Percentiles rank a stretch among this genome's conserved stretches.
These are phyloP conservation scores for Xanthoconium purpureum DNA, from an alignment of 768 basidiomycete species.

Conservation along the genomic window DNA sequence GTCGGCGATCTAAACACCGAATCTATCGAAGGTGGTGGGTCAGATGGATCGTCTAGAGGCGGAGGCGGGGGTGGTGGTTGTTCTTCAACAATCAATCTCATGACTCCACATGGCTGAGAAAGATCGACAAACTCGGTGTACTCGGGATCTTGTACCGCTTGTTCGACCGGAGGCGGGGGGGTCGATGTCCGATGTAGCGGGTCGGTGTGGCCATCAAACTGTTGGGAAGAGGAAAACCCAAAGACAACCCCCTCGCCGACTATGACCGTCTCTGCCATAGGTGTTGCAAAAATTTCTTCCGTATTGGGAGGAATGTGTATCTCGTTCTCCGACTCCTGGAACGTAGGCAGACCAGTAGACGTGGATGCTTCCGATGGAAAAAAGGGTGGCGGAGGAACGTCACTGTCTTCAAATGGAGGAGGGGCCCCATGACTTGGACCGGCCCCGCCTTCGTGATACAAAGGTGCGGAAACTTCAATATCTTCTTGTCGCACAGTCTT, in stretches of 20 bases:
- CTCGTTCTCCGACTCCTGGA: conserved; percentile 77
- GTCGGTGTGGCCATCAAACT: conserved; percentile 80
- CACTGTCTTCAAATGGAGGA: conserved; percentile 83
- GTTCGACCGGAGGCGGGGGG: conserved; percentile 75
- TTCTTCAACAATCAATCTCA: conserved; percentile 55
- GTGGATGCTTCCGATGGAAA: conserved; percentile 60
- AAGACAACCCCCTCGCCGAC: conserved; percentile 76
- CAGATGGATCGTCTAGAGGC: conserved; percentile 81
- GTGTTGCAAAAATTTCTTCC: conserved; percentile 38
- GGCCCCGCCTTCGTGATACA: conserved; percentile 68
- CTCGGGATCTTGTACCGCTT: conserved; percentile 69
- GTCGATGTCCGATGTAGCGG: conserved; percentile 61
- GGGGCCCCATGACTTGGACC: conserved; percentile 75
- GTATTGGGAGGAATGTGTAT: conserved; percentile 54
- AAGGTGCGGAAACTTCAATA: conserved; percentile 53
- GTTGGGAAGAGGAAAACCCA: conserved; percentile 67
- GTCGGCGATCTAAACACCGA: conserved; percentile 57
- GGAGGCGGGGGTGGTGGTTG: conserved; percentile 75
- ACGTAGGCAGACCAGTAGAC: conserved; percentile 62
- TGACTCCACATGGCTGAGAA: conserved; percentile 52
- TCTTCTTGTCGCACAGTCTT: conserved; percentile 72
- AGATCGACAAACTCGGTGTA: conserved; percentile 63
- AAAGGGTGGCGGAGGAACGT: conserved; percentile 67
- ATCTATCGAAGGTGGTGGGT: conserved; percentile 87
- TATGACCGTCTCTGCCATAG: conserved; percentile 37